Evolutionary conservation across 2,329 filamentous ascomycete species (phyloP), one percentile per base, ranked within the genome.

Genomic region (Diplocarpon rosae): DNA sequence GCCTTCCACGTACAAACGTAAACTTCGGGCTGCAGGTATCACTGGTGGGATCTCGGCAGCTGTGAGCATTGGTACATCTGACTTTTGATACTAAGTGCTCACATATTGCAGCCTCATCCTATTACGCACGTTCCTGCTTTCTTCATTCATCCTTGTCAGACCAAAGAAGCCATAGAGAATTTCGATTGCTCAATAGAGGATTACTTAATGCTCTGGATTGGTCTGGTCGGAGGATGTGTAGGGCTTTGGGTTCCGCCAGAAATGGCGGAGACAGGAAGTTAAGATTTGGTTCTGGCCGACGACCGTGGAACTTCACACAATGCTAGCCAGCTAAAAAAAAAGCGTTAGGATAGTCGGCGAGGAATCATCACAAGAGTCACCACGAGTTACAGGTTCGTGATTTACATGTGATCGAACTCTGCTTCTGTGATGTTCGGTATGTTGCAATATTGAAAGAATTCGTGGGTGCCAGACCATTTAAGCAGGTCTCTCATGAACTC

Each of bases 111-210:
- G 61, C 59, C 56, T 64, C 88, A 96, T 70, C 90, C 92, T 42
- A 65, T 85, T 47, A 85, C 80, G 46, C 83, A 83, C 42, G 65
- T 80, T 47, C 86, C 88, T 33, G 76, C 79, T 39, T 95, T 90
- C 65, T 95, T 95, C 65, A 74, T 96, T 56, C 92, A 98, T 66
- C 90, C 92, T 17, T 96, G 92, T 66, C 78, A 85, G 62, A 85
- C 92, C 8, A 84, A 83, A 45, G 83, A 90, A 52, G 84, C 85
- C 42, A 84, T 96, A 74, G 69, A 70, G 54, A 69, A 68, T 41
- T 79, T 87, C 57, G 51, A 58, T 33, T 79, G 76, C 56, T 63
- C 70, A 60, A 68, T 71, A 61, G 65, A 80, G 57, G 71, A 80
- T 56, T 96, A 96, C 68, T 71, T 96, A 59, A 75, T 87, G 66